phyloP scores from a whole-genome alignment of 106 monocot genomes.

The Ottelia alismoides region DNA sequence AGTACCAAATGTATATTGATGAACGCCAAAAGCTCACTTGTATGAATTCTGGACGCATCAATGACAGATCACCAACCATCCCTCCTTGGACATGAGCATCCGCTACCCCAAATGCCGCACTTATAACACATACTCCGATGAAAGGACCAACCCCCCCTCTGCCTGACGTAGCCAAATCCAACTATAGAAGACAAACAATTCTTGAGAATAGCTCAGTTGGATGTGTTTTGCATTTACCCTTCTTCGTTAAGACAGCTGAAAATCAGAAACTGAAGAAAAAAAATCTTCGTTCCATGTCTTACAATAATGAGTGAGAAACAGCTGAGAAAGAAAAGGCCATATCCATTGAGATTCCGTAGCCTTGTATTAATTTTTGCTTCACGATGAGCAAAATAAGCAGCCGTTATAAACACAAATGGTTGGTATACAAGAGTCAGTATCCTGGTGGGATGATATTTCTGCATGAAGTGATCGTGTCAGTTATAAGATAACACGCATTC shows the following conservation, averaged over 20 bases:
- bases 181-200: constrained; percentile 11
- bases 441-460: too few relatives aligned
- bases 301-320: constrained; percentile 42
- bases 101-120: constrained; percentile 55
- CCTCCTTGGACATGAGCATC: constrained; percentile 76
- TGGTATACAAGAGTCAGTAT: too few relatives aligned
- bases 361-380: constrained; percentile 64
- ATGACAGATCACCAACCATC: constrained; percentile 66
- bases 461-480: too few relatives aligned
- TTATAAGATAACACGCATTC: too few relatives aligned
- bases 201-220: background rate
- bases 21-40: constrained; percentile 26
- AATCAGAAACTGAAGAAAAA: background rate
- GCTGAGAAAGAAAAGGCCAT: constrained; percentile 50
- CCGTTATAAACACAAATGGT: constrained; percentile 40
- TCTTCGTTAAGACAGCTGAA: background rate
- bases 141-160: constrained; percentile 50
- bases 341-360: constrained; percentile 45
- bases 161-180: constrained; percentile 63
- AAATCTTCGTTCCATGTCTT: constrained; percentile 2
- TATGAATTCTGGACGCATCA: constrained; percentile 67
- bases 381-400: constrained; percentile 36
- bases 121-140: constrained; percentile 48
- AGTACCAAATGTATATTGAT: background rate
- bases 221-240: too few relatives aligned